Conservation (phyloP, 1,284 basidiomycete species). For the Trametes sp. region DNA sequence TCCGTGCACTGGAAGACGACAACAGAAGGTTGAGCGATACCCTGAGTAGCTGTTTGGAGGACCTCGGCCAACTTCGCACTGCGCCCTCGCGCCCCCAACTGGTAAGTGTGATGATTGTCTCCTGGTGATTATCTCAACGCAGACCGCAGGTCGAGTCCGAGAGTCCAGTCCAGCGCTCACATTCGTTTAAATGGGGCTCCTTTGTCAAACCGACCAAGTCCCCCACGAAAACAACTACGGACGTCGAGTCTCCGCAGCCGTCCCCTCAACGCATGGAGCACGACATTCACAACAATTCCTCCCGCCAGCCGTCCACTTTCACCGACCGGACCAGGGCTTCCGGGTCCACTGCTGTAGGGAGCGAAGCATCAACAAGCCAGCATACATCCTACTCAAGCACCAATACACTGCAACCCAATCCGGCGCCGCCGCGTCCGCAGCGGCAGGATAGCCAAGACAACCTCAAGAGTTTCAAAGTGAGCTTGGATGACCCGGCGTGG, state of each 20-base stretch:
- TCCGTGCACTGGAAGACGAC: slow-evolving; percentile 77
- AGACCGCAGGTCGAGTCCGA: slow-evolving; percentile 52
- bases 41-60: slow-evolving; percentile 69
- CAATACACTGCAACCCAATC: slow-evolving; percentile 29
- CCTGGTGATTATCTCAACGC: slow-evolving; percentile 5
- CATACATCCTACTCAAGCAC: slow-evolving; percentile 28
- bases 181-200: slow-evolving; percentile 85
- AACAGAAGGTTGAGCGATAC: slow-evolving; percentile 71
- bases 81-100: slow-evolving; percentile 20
- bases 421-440: slow-evolving; percentile 50
- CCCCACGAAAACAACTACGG: slow-evolving; percentile 72
- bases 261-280: slow-evolving; percentile 81
- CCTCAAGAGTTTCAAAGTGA: slow-evolving; percentile 88
- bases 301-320: slow-evolving; percentile 29
- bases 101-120: slow-evolving; percentile 15
- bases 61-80: slow-evolving; percentile 59
- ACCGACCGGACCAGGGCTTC: slow-evolving; percentile 35
- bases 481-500: slow-evolving; percentile 97
- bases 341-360: slow-evolving; percentile 23
- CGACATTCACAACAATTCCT: slow-evolving; percentile 50
- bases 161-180: slow-evolving; percentile 66
- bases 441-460: slow-evolving; percentile 78
- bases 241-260: slow-evolving; percentile 72
- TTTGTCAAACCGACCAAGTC: slow-evolving; percentile 76
- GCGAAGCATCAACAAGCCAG: slow-evolving; percentile 28